Evolutionary conservation across 192 early-diverging fungal genomes (phyloP), one percentile per base, ranked within the genome.

Genomic region (Backusella sp.): DNA sequence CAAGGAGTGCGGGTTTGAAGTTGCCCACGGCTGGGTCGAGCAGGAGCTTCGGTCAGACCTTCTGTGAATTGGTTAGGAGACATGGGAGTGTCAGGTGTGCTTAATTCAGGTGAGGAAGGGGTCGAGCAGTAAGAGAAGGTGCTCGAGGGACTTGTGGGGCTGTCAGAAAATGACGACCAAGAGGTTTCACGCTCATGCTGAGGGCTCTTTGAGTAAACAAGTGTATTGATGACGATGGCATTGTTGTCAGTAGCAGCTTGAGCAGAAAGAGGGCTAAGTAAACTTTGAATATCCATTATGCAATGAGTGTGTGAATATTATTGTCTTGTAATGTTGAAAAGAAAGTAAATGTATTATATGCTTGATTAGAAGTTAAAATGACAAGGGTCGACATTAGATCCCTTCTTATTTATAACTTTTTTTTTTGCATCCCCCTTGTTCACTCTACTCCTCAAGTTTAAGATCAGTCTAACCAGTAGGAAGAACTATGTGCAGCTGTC

Each of bases 1-100:
- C 76, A 77, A 35, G 76, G 76, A 9, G 71, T 66, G 35, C 76
- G 71, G 6, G 76, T 77, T 49, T 71, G 70, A 19, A 46, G 70
- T 4, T 71, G 42, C 34, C 56, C 56, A 26, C 56, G 56, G 4
- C 23, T 62, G 23, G 12, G 3, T 4, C 56, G 21, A 26, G 21
- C 26, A 26, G 56, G 56, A 26, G 56, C 26, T 12, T 62, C 56
- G 26, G 23, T 0, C 26, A 62, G 23, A 28, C 56, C 12, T 28
- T 62, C 56, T 11, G 56, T 62, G 26, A 62, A 62, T 62, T 26
- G 56, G 21, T 26, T 62, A 62, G 26, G 56, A 62, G 56, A 62
- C 26, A 62, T 62, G 21, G 26, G 56, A 28, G 56, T 28, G 21
- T 14, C 26, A 23, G 56, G 56, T 70, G 70, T 30, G 28, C 14